Evolutionary conservation across 176 grass and related monocot genomes (phyloP), one percentile per base, ranked within the genome.

Genomic region (Tillandsia fasciculata): DNA sequence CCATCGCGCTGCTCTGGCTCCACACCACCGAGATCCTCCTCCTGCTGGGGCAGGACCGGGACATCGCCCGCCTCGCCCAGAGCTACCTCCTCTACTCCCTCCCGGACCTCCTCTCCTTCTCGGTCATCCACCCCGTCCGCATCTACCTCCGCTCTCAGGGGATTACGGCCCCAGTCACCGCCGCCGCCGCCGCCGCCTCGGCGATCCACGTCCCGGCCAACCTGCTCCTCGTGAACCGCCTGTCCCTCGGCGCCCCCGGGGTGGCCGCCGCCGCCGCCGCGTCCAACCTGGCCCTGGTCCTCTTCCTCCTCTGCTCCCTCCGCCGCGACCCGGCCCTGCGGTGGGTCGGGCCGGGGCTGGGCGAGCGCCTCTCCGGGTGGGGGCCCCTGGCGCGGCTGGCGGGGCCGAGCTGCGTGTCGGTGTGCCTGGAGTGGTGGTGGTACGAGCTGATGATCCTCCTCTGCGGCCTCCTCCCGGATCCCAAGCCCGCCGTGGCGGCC

Each of bases 91-190:
- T 83, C 14, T 90, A 83, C 79, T 89, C 86, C 27, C 82, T 99
- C 2, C 94, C 94, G 0, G 94, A 99, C 66, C 87, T 99, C 14
- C 63, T 99, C 72, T 80, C 77, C 76, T 99, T 93, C 74, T 99
- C 94, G 63, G 52, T 93, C 65, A 90, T 99, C 77, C 89, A 99
- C 69, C 94, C 94, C 8, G 67, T 99, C 20, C 94, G 94, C 4
- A 86, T 90, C 22, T 99, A 93, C 79, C 89, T 99, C 49, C 86
- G 94, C 0, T 99, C 94, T 2, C 94, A 99, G 68, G 94, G 94
- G 1, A 64, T 93, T 59, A 99, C 89, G 2, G 54, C 66, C 8
- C 94, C 94, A 8, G 84, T 99, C 63, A 84, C 84, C n/a, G 48
- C 66, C 1, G 83, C 94, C 17, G 81, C 89, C 0, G 79, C 26